Conservation (phyloP, 306 rosid species). For the Malus sieversii region DNA sequence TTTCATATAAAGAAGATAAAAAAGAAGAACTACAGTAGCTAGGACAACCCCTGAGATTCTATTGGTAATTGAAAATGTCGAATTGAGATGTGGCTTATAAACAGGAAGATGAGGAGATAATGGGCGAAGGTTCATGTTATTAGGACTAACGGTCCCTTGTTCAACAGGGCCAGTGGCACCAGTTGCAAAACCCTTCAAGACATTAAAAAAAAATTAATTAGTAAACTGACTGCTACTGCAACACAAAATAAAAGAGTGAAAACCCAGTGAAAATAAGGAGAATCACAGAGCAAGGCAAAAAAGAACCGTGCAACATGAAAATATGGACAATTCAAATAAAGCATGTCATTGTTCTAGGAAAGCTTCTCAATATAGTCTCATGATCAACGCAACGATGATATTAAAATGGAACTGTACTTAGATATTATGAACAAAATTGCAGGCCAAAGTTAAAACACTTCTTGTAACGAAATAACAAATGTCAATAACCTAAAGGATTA, state of each 20-base stretch:
- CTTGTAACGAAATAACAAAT: neutral
- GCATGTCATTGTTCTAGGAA: neutral
- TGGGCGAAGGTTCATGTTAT: too few species aligned
- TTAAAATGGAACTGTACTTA: neutral
- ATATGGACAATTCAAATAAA: neutral
- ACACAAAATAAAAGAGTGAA: too few species aligned
- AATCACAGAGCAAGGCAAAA: neutral
- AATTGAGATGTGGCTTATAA: too few species aligned
- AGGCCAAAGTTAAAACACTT: neutral
- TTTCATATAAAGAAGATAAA: too few species aligned
- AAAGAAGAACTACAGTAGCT: too few species aligned
- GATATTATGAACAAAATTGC: neutral
- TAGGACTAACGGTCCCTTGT: conserved; percentile 47
- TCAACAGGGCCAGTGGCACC: conserved; percentile 97
- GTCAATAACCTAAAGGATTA: neutral
- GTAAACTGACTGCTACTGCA: neutral
- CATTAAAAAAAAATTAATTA: neutral
- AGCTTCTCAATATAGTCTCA: neutral
- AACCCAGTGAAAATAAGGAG: too few species aligned
- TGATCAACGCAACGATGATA: neutral
- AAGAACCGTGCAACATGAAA: neutral
- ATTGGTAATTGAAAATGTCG: neutral
- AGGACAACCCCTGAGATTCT: neutral
- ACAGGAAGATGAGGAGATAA: too few species aligned
- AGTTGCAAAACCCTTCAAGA: conserved; percentile 87